Evolutionary conservation across 371 early-diverging fungal species (phyloP), one percentile per base, ranked within the genome.

Genomic region (Rhizopus stolonifer): DNA sequence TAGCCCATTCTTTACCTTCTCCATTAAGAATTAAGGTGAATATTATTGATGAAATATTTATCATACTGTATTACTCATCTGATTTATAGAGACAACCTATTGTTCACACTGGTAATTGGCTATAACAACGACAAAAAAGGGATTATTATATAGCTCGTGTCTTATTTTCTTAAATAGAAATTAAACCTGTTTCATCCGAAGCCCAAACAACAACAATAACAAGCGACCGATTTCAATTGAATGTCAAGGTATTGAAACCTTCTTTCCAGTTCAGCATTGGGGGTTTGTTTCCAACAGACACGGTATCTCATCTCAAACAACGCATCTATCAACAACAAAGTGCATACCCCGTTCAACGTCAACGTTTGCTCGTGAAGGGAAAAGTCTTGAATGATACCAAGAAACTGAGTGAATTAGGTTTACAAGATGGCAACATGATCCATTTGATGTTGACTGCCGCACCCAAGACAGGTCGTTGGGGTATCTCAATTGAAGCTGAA

Each of bases 281-380:
- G 15, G 50, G 60, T 10, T 42, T 72, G 15, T 32, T 52, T 0
- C 36, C 60, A 11, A 50, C 47, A 9, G 69, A 65, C 18, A 77
- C 78, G 7, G 46, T 81, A 2, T n/a, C 46, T 23, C 66, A 64
- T 10, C 56, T 81, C 34, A 81, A 81, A 54, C 59, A 71, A 34
- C 73, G 72, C 33, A 70, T 81, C 11, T 65, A 72, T 31, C 69
- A 71, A 48, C 70, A 70, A 38, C 64, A 69, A 40, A 62, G 60
- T 14, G 58, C 69, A 19, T 34, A 64, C 26, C 56, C 75, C 6
- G 64, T 64, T 10, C 56, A 54, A 7, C 72, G 72, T 22, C 86
- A 86, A 48, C 77, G 82, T 18, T 65, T 86, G 29, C 68, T 86
- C 29, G 64, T 84, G 18, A 84, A 81, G 56, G 86, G 86, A 26